phyloP scores from a whole-genome alignment of 495 filamentous ascomycete species.

The Symbiotaphrina buchneri region DNA sequence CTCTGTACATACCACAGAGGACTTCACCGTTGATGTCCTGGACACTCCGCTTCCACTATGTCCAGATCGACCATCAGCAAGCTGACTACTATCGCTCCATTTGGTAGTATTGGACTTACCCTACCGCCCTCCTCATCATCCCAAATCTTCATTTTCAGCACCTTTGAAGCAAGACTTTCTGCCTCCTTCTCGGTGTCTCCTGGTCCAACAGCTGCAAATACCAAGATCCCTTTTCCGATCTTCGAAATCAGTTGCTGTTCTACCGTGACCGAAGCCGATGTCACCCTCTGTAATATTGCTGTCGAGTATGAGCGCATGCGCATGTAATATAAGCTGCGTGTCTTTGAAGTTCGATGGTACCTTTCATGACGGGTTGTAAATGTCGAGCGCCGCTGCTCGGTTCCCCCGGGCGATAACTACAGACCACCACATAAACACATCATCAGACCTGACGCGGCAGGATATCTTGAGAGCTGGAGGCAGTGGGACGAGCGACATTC shows the following conservation, averaged over 20 bases:
- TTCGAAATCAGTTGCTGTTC: slow-evolving; percentile 72
- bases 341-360: too few relatives aligned
- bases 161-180: slow-evolving; percentile 59
- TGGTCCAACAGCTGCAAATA: slow-evolving; percentile 76
- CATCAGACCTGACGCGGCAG: too few relatives aligned
- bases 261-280: slow-evolving; percentile 96
- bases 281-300: slow-evolving; percentile 90
- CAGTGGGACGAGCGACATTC: too few relatives aligned
- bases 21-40: slow-evolving; percentile 75
- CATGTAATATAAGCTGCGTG: too few relatives aligned
- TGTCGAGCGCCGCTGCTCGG: too few relatives aligned
- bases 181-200: slow-evolving; percentile 81
- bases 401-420: too few relatives aligned
- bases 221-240: slow-evolving; percentile 75
- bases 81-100: neutral
- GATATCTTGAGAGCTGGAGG: too few relatives aligned
- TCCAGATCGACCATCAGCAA: neutral
- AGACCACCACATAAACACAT: too few relatives aligned
- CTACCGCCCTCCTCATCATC: slow-evolving; percentile 47
- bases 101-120: slow-evolving; percentile 14
- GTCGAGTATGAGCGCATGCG: too few relatives aligned
- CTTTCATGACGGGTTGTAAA: too few relatives aligned
- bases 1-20: slow-evolving; percentile 47
- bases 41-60: slow-evolving; percentile 72
- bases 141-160: slow-evolving; percentile 80